Evolutionary conservation across 1,284 basidiomycete species (phyloP).

Genomic region (Flammula alnicola): DNA sequence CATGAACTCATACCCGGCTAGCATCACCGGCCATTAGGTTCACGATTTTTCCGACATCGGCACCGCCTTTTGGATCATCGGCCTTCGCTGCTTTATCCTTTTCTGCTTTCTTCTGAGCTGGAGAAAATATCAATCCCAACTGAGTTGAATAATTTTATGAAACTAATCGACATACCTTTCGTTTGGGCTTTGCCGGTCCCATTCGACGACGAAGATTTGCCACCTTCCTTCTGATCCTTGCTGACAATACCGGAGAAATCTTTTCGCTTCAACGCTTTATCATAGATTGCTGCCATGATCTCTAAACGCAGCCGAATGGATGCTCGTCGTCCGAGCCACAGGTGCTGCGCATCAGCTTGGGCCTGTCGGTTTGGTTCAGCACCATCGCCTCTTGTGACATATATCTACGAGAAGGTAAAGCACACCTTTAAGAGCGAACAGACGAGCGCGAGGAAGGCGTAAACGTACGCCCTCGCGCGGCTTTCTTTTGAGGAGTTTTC

Average conservation of each 20-base stretch:
- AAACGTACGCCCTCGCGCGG: constrained; percentile 70
- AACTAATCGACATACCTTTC: constrained; percentile 36
- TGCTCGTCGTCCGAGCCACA: constrained; percentile 80
- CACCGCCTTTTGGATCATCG: constrained; percentile 70
- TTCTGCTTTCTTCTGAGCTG: constrained; percentile 43
- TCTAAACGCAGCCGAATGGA: constrained; percentile 71
- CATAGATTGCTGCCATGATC: constrained; percentile 85
- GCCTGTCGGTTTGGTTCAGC: constrained; percentile 36
- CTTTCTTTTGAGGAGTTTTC: constrained; percentile 45
- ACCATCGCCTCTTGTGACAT: neutral
- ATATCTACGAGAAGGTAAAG: too few relatives aligned
- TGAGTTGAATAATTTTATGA: too few relatives aligned
- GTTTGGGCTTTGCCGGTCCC: constrained; percentile 34
- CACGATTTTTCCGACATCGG: constrained; percentile 79
- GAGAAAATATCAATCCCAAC: too few relatives aligned
- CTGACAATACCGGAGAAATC: constrained; percentile 83
- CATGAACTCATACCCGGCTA: constrained; percentile 45
- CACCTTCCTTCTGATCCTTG: constrained; percentile 44
- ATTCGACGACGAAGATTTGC: constrained; percentile 7
- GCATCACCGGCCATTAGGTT: constrained; percentile 79
- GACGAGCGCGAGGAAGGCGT: constrained; percentile 68
- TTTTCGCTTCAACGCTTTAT: constrained; percentile 86
- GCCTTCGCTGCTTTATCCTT: constrained; percentile 45
- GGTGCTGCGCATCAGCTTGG: constrained; percentile 75
- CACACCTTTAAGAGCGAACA: constrained; percentile 59